Base-by-base conservation (phyloP, 495 filamentous ascomycete genomes). In the Staphylotrichum tortipilum region DNA sequence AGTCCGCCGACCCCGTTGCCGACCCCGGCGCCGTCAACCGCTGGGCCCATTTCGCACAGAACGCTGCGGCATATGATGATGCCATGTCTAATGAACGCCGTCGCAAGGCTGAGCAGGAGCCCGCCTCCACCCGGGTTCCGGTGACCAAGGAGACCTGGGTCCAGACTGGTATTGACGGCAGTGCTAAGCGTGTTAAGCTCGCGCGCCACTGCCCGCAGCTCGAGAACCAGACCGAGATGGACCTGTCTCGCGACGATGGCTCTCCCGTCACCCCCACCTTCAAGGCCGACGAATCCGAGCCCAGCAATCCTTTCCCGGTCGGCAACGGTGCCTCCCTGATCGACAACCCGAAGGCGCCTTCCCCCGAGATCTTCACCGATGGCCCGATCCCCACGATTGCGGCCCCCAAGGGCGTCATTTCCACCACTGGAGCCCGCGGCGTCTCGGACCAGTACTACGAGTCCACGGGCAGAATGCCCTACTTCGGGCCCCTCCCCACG, bases 131-230 rank as follows among this genome's bases (percentile, higher is more conserved):
- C 14, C 38, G n/a, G 8, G 23, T 40, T 7, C 30, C 33, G 14
- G 36, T 41, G 6, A 54, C 44, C 24, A 59, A 58, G 6, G 63
- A 66, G 39, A 66, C 59, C 7, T 66, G 61, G 61, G 55, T 60
- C 29, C 50, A 64, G 34, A 66, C 63, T 36, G 57, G 55, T 18
- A 10, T 57, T 30, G 57, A 68, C 22, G 57, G 53, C 18, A 50
- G 42, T 54, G 44, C 52, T 18, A 73, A 73, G 56, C 69, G 71
- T 40, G 56, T 70, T 57, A 73, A 68, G 52, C 48, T 74, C 54
- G 57, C 64, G 52, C 58, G 50, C 29, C 67, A 69, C 40, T 24
- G 54, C 41, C 49, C 58, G 26, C 33, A 56, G 28, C 31, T 45
- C 26, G 46, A 56, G 26, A 45, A 23, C 21, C 44, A 52, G 35